phyloP scores from a whole-genome alignment of 2,329 filamentous ascomycete genomes.

The Aspergillus fischeri region DNA sequence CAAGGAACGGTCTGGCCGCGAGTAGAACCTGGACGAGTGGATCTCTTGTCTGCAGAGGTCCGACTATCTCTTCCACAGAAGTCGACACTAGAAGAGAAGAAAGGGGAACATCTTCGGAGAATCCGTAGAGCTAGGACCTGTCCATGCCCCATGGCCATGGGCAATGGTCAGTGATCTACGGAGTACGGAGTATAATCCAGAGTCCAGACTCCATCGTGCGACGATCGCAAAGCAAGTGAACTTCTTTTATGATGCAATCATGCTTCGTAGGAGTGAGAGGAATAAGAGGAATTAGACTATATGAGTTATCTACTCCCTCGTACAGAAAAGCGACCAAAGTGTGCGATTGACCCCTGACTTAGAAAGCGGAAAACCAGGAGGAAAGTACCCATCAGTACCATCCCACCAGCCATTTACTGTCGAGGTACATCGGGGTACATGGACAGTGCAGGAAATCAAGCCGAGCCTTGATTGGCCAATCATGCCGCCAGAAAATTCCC shows the following conservation, averaged over 20 bases:
- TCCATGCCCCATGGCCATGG: no score
- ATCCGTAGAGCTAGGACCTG: neutral
- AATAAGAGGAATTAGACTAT: no score
- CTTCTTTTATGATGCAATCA: neutral
- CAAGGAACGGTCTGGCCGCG: neutral
- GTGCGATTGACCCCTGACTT: neutral
- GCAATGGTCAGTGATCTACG: neutral
- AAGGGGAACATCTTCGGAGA: neutral
- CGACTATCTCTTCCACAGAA: neutral
- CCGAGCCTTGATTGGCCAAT: neutral
- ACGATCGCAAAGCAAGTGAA: neutral
- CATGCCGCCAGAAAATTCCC: neutral
- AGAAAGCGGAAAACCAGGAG: neutral
- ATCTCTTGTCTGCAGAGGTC: neutral
- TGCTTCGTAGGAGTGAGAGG: no score
- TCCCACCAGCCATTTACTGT: neutral
- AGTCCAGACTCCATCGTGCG: neutral
- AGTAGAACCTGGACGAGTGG: neutral
- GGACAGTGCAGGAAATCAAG: neutral
- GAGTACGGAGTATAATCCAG: neutral
- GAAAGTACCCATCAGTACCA: neutral
- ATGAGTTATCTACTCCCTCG: no score
- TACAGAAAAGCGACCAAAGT: no score
- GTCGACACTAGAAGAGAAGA: neutral
- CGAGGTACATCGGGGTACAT: neutral